A percentile compares a stretch with the other conserved stretches of the same genome.
phyloP scores from a whole-genome alignment of 2,329 filamentous ascomycete species.

The Fusarium succisae region DNA sequence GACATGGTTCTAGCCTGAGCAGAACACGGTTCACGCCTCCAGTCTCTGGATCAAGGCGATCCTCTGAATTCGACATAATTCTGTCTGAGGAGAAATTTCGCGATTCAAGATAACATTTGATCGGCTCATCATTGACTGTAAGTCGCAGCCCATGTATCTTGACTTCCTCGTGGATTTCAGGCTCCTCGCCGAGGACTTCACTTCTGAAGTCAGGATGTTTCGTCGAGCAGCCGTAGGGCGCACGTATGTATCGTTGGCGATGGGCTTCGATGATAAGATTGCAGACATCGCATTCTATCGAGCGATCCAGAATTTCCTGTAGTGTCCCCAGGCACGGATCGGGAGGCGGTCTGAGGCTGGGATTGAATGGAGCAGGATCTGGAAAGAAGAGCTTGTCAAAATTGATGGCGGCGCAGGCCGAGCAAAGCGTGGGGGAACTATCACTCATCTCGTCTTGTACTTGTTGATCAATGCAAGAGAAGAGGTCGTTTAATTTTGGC shows the following conservation, averaged over 20 bases:
- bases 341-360: no score
- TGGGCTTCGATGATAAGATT: background rate
- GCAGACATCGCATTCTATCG: background rate
- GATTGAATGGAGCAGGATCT: fast-evolving
- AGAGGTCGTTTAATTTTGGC: no score
- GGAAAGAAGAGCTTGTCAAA: constrained; percentile 5
- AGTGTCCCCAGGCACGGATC: constrained; percentile 9
- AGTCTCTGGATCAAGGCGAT: background rate
- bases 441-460: background rate
- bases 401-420: background rate
- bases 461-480: background rate
- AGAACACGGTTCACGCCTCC: background rate
- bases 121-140: background rate
- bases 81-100: background rate
- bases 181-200: background rate
- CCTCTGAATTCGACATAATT: background rate
- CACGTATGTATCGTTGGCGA: background rate
- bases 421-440: background rate
- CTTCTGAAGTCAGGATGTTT: background rate
- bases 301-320: background rate
- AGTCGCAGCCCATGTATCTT: constrained; percentile 3
- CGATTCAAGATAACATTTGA: background rate
- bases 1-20: background rate
- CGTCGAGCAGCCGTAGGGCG: background rate
- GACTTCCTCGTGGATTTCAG: background rate